These are phyloP conservation scores for Acanthamoeba royreba DNA, from an alignment of 208 protist species.

Conservation along the genomic window DNA sequence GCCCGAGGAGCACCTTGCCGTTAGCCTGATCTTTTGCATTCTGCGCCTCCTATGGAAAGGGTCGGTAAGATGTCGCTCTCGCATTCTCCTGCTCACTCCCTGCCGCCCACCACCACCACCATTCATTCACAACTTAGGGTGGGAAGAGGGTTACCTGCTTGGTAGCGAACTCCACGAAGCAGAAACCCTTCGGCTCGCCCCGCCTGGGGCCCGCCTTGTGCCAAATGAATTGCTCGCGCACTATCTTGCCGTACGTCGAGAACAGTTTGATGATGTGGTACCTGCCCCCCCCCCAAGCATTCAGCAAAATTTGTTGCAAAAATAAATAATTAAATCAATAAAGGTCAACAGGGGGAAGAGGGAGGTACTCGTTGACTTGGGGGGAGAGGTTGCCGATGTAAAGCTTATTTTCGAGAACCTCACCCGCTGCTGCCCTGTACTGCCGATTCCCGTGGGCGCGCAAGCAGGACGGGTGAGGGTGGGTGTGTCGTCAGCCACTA, in stretches of 20 bases:
- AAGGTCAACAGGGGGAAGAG: too few species aligned
- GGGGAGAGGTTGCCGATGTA: conserved; percentile 23
- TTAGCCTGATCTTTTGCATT: not conserved
- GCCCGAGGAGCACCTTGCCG: not conserved
- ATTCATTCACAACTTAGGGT: not conserved
- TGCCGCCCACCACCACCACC: not conserved
- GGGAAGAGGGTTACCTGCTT: not conserved
- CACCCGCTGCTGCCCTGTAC: not conserved
- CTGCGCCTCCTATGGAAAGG: not conserved
- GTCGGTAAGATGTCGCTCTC: not conserved
- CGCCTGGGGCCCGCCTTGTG: conserved; percentile 13
- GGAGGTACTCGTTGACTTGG: not conserved
- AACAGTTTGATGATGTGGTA: conserved; percentile 39
- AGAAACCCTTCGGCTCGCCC: conserved; percentile 31
- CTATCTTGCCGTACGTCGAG: conserved; percentile 1
- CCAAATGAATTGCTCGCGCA: conserved; percentile 34
- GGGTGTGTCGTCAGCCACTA: too few species aligned
- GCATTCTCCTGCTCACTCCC: not conserved
- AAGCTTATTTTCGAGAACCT: conserved; percentile 1
- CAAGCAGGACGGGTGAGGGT: too few species aligned
- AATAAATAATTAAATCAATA: not conserved
- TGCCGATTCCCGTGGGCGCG: too few species aligned
- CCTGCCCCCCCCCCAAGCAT: not conserved
- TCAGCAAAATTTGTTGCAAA: not conserved
- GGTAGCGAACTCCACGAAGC: conserved; percentile 16